phyloP scores from a whole-genome alignment of 495 filamentous ascomycete species.

The Lichenothelia convexa region DNA sequence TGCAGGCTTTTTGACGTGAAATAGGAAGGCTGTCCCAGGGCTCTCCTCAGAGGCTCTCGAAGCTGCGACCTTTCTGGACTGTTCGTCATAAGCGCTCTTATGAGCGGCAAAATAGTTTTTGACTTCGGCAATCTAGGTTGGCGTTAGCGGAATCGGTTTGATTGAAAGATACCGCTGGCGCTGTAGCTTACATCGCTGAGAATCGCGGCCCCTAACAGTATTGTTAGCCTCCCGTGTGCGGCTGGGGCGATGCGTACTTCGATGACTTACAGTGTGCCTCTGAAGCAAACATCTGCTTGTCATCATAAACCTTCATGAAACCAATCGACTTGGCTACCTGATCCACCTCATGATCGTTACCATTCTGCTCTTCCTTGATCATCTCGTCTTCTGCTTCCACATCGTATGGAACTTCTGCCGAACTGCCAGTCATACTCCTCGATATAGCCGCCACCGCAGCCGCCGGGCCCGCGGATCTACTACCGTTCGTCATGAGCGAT shows the following conservation, averaged over 20 bases:
- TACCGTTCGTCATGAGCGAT: conserved; percentile 85
- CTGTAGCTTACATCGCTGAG: conserved; percentile 52
- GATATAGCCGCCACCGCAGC: conserved; percentile 47
- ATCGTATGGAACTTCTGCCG: conserved; percentile 25
- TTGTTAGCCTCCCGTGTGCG: no score
- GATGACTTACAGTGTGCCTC: conserved; percentile 96
- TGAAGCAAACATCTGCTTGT: conserved; percentile 75
- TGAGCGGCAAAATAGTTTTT: conserved; percentile 67
- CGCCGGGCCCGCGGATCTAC: conserved; percentile 36
- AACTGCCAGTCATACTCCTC: conserved; percentile 35
- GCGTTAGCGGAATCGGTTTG: background rate
- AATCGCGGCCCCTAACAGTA: no score
- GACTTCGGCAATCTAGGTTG: conserved; percentile 67
- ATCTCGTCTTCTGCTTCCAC: conserved; percentile 40
- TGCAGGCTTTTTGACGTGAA: conserved; percentile 47
- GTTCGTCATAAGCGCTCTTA: conserved; percentile 50
- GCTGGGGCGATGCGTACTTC: no score
- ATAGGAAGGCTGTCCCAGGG: conserved; percentile 41
- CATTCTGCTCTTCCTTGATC: conserved; percentile 34
- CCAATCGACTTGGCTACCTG: conserved; percentile 84
- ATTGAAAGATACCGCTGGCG: conserved; percentile 11
- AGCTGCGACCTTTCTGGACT: conserved; percentile 41
- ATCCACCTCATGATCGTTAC: conserved; percentile 69
- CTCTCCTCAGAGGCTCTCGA: conserved; percentile 29
- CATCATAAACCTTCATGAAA: conserved; percentile 75